Evolutionary conservation across 768 basidiomycete genomes (phyloP).

Genomic region (Cubamyces sp.): DNA sequence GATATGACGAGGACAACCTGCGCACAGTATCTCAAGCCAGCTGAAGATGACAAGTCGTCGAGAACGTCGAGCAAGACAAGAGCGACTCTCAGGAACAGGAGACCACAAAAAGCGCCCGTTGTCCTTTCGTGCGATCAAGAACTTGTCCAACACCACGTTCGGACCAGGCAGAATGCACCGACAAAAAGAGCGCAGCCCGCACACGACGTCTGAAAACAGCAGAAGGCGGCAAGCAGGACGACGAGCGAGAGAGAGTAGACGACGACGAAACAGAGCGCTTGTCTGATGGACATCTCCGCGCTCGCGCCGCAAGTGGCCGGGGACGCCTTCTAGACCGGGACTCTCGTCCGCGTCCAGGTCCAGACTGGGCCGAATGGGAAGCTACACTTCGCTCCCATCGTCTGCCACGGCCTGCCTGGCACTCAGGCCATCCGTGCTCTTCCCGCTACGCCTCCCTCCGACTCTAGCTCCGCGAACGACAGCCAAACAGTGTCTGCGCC

Average conservation of each 20-base stretch:
- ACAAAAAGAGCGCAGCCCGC: no score
- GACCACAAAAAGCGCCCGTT: no score
- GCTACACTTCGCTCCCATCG: not conserved
- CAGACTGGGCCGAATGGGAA: slow-evolving; percentile 2
- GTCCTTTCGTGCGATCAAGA: no score
- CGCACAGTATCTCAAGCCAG: no score
- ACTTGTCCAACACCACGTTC: no score
- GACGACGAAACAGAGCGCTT: not conserved
- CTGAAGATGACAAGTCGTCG: no score
- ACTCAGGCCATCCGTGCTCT: not conserved
- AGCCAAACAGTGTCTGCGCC: not conserved
- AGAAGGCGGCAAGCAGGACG: not conserved
- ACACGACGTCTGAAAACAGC: not conserved
- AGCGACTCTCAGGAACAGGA: no score
- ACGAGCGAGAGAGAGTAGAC: no score
- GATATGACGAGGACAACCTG: no score
- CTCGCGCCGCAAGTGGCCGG: not conserved
- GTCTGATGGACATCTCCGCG: slow-evolving; percentile 1
- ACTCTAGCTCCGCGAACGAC: not conserved
- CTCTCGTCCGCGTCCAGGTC: not conserved
- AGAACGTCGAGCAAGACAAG: no score
- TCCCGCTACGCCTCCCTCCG: not conserved
- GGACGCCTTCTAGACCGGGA: slow-evolving; percentile 12
- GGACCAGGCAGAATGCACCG: no score
- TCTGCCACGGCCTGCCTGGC: not conserved